Evolutionary conservation across 148 eudicot genomes (phyloP).

Genomic region (Cornus florida): DNA sequence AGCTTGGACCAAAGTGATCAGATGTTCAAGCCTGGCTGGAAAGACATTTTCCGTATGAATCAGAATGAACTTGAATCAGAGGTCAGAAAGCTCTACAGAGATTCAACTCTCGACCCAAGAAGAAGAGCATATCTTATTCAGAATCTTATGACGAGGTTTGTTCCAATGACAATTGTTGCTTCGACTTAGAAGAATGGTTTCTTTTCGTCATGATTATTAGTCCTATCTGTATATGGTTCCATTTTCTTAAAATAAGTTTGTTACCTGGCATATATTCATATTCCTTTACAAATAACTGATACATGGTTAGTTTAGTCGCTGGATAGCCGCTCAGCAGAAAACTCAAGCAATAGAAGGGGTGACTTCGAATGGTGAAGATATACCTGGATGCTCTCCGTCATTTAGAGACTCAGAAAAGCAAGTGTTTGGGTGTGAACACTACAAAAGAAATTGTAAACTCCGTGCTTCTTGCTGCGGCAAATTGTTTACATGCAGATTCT

Average conservation of each 20-base stretch:
- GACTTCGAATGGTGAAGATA: conserved; percentile 47
- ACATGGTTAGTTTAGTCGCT: conserved; percentile 47
- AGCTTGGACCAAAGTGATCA: conserved; percentile 58
- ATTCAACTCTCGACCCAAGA: conserved; percentile 87
- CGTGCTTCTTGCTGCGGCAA: conserved; percentile 92
- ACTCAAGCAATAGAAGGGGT: conserved; percentile 50
- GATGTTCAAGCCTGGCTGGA: conserved; percentile 96
- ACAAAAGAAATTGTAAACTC: conserved; percentile 87
- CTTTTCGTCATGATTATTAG: neutral
- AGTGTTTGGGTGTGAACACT: conserved; percentile 89
- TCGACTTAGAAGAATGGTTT: neutral
- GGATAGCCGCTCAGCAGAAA: conserved; percentile 96
- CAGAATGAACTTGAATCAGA: conserved; percentile 93
- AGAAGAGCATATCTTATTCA: conserved; percentile 86
- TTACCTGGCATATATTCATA: neutral
- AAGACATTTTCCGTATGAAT: conserved; percentile 91
- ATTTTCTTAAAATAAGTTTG: neutral
- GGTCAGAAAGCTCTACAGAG: conserved; percentile 86
- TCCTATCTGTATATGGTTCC: neutral
- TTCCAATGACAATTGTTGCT: neutral
- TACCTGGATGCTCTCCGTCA: conserved; percentile 69
- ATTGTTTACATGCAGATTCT: conserved; percentile 74
- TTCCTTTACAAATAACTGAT: neutral
- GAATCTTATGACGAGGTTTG: conserved; percentile 92
- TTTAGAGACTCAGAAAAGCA: conserved; percentile 65